A percentile compares a stretch with the other conserved stretches of the same genome.
phyloP scores from a whole-genome alignment of 305 asterid genomes.

The Fraxinus latifolia region DNA sequence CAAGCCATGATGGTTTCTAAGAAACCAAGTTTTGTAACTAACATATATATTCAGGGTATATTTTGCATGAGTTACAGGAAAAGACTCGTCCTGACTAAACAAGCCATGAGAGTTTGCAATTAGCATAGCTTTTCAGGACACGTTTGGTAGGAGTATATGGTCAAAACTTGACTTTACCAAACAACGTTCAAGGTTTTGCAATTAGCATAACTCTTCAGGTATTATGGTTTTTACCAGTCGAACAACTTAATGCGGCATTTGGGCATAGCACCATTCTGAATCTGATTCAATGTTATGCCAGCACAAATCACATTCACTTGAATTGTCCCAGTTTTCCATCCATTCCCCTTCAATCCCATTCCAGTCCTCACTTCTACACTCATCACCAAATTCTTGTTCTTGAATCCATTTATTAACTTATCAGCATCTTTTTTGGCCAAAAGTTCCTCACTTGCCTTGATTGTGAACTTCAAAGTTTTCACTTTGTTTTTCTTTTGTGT shows the following conservation, averaged over 20 bases:
- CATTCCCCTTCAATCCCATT: slow-evolving; percentile 31
- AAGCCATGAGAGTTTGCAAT: not conserved
- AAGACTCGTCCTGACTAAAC: not conserved
- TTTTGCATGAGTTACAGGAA: not conserved
- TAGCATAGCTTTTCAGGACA: not conserved
- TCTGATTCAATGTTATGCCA: slow-evolving; percentile 30
- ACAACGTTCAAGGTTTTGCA: not conserved
- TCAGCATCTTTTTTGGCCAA: slow-evolving; percentile 26
- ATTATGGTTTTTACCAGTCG: slow-evolving; percentile 31
- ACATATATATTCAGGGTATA: not conserved
- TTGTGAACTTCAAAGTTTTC: slow-evolving; percentile 30
- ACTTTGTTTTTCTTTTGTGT: slow-evolving; percentile 29
- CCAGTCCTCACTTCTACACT: slow-evolving; percentile 36
- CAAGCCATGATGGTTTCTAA: not conserved
- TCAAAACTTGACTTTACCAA: not conserved
- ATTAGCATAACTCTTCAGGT: not conserved
- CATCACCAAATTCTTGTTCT: slow-evolving; percentile 37
- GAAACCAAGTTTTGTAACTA: not conserved
- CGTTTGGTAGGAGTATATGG: not conserved
- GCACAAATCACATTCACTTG: slow-evolving; percentile 37
- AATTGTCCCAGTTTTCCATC: slow-evolving; percentile 31
- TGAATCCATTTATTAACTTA: slow-evolving; percentile 29
- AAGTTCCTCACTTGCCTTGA: slow-evolving; percentile 18
- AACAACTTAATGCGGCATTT: slow-evolving; percentile 37
- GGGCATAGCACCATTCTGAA: slow-evolving; percentile 24